Percentiles rank a stretch among this genome's conserved stretches.
Evolutionary conservation across 2,329 filamentous ascomycete species (phyloP).

Genomic region (Lasiodiplodia citricola): DNA sequence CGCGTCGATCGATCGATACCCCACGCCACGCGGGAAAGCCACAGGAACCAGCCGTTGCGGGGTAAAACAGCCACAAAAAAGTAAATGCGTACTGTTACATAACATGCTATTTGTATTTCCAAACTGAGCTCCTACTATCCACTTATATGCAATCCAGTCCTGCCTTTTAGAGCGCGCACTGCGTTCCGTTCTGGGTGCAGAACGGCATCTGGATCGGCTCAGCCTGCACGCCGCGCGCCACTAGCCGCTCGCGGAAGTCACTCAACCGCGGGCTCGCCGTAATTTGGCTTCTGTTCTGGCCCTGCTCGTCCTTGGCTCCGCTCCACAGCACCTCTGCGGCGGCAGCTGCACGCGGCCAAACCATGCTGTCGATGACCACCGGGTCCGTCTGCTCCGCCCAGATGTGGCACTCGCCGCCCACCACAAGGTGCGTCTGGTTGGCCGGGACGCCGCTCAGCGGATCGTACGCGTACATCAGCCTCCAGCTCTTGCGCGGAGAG

Average conservation of each 20-base stretch:
- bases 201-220: constrained; percentile 74
- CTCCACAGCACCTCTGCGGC: constrained; percentile 83
- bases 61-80: neutral
- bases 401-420: constrained; percentile 81
- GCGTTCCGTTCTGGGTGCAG: constrained; percentile 67
- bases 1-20: neutral
- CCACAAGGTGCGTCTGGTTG: constrained; percentile 68
- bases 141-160: neutral
- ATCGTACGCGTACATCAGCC: constrained; percentile 79
- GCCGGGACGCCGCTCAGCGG: constrained; percentile 65
- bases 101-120: neutral
- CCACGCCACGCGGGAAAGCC: neutral
- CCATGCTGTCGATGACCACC: constrained; percentile 73
- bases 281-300: constrained; percentile 69
- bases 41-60: constrained; percentile 6
- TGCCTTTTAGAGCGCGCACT: constrained; percentile 47
- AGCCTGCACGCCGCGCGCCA: constrained; percentile 69
- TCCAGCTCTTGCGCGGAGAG: constrained; percentile 79
- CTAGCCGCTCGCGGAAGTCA: constrained; percentile 77
- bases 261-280: constrained; percentile 71
- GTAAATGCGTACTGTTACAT: neutral
- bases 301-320: constrained; percentile 67
- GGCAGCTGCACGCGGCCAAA: constrained; percentile 79
- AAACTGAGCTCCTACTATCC: neutral
- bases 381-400: constrained; percentile 82